A percentile compares a stretch with the other conserved stretches of the same genome.
Evolutionary conservation across 495 filamentous ascomycete species (phyloP).

Genomic region (Penicillium daleae): DNA sequence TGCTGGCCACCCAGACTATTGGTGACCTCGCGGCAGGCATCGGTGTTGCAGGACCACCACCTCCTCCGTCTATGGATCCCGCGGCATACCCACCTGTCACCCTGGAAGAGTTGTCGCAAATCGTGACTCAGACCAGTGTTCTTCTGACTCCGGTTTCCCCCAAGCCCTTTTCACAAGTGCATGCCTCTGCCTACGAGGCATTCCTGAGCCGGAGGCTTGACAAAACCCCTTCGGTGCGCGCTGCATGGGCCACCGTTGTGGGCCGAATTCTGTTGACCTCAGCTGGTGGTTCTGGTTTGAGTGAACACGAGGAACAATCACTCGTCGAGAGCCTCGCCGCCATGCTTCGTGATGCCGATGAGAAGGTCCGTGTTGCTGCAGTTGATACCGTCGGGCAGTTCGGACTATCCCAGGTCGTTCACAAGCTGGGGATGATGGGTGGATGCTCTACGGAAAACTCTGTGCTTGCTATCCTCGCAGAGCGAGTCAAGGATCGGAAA

Average conservation of each 20-base stretch:
- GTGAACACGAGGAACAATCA: conserved; percentile 70
- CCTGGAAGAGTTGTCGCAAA: conserved; percentile 59
- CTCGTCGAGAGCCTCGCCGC: conserved; percentile 74
- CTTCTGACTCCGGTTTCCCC: conserved; percentile 79
- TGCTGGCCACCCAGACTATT: conserved; percentile 88
- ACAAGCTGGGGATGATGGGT: conserved; percentile 76
- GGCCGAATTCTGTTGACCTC: conserved; percentile 82
- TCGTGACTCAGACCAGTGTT: conserved; percentile 60
- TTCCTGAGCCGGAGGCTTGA: conserved; percentile 85
- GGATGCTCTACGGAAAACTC: conserved; percentile 70
- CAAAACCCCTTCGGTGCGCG: conserved; percentile 76
- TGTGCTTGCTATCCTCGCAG: conserved; percentile 76
- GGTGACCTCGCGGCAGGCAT: conserved; percentile 93
- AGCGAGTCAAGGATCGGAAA: conserved; percentile 86
- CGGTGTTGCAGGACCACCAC: conserved; percentile 83
- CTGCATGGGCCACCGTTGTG: conserved; percentile 82
- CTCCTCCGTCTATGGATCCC: conserved; percentile 72
- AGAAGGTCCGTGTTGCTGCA: conserved; percentile 85
- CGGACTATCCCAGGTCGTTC: conserved; percentile 74
- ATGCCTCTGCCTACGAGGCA: conserved; percentile 74
- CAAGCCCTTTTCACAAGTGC: conserved; percentile 80
- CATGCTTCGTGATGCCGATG: conserved; percentile 85
- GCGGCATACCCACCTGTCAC: conserved; percentile 76
- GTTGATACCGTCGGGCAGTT: conserved; percentile 80
- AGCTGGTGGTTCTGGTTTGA: conserved; percentile 82